These are phyloP conservation scores for Aspergillus vadensis DNA, from an alignment of 2,329 filamentous ascomycete species.

Conservation along the genomic window DNA sequence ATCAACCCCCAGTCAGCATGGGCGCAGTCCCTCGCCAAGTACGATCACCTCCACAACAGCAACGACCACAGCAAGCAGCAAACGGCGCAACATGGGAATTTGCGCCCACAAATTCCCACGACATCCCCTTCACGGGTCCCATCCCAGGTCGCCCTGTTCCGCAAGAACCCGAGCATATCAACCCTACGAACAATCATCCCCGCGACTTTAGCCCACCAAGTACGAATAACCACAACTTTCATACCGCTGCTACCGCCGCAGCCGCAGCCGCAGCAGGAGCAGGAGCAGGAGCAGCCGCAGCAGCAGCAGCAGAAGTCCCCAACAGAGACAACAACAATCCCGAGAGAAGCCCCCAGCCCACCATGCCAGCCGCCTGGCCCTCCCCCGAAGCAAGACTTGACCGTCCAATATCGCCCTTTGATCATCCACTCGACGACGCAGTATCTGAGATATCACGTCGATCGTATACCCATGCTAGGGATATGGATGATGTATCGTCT, in stretches of 20 bases:
- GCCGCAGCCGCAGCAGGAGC: background rate
- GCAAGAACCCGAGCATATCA: background rate
- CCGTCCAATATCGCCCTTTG: slow-evolving; percentile 27
- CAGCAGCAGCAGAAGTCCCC: background rate
- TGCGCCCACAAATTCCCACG: background rate
- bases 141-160: background rate
- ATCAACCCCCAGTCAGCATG: slow-evolving; percentile 8
- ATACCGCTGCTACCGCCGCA: background rate
- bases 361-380: slow-evolving; percentile 8
- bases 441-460: slow-evolving; percentile 31
- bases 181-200: background rate
- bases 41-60: slow-evolving; percentile 11
- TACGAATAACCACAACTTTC: background rate
- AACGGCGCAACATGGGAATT: background rate
- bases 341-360: background rate
- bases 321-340: background rate
- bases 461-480: slow-evolving; percentile 12
- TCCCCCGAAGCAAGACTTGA: slow-evolving; percentile 7
- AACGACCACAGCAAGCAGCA: too few relatives aligned
- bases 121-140: slow-evolving; percentile 10
- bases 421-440: slow-evolving; percentile 26
- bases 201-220: background rate
- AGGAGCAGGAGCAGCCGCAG: background rate
- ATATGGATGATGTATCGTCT: slow-evolving; percentile 35
- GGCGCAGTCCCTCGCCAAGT: slow-evolving; percentile 6